Evolutionary conservation across 2,329 filamentous ascomycete genomes (phyloP).

Genomic region (Phyllachora maydis): DNA sequence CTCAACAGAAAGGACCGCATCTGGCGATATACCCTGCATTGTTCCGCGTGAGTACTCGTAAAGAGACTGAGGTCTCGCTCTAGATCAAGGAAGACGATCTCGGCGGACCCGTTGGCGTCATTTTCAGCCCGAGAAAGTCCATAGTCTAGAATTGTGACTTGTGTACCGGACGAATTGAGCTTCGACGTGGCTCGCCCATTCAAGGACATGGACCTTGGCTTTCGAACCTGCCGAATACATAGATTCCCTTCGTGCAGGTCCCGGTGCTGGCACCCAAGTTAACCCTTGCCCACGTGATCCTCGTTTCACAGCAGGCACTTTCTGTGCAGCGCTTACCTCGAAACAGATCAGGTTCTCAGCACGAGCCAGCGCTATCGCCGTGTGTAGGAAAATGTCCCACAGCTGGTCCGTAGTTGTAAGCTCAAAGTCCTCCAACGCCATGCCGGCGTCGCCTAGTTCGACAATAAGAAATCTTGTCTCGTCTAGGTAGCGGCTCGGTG

Average conservation of each 20-base stretch:
- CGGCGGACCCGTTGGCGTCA: constrained; percentile 10
- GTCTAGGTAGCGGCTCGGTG: constrained; percentile 35
- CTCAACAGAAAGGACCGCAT: constrained; percentile 36
- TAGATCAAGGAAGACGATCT: constrained; percentile 31
- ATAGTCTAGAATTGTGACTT: constrained; percentile 45
- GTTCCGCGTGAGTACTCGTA: constrained; percentile 34
- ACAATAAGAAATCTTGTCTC: constrained; percentile 38
- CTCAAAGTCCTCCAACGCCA: constrained; percentile 35
- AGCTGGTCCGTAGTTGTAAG: constrained; percentile 26
- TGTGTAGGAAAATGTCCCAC: constrained; percentile 42
- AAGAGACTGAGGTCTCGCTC: constrained; percentile 40
- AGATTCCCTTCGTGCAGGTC: constrained; percentile 47
- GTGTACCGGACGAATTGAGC: constrained; percentile 38
- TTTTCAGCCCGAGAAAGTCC: constrained; percentile 38
- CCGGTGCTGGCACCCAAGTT: constrained; percentile 24
- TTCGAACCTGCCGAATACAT: constrained; percentile 26
- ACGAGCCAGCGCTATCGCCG: constrained; percentile 36
- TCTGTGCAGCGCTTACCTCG: constrained; percentile 23
- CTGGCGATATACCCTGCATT: constrained; percentile 40
- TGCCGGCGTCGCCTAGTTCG: constrained; percentile 41
- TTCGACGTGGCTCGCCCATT: too few relatives aligned
- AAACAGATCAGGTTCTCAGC: constrained; percentile 37
- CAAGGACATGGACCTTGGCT: constrained; percentile 13
- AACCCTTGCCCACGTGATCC: too few relatives aligned
- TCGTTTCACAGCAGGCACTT: too few relatives aligned